phyloP scores from a whole-genome alignment of 2,329 filamentous ascomycete species.

The Aspergillus ruber region DNA sequence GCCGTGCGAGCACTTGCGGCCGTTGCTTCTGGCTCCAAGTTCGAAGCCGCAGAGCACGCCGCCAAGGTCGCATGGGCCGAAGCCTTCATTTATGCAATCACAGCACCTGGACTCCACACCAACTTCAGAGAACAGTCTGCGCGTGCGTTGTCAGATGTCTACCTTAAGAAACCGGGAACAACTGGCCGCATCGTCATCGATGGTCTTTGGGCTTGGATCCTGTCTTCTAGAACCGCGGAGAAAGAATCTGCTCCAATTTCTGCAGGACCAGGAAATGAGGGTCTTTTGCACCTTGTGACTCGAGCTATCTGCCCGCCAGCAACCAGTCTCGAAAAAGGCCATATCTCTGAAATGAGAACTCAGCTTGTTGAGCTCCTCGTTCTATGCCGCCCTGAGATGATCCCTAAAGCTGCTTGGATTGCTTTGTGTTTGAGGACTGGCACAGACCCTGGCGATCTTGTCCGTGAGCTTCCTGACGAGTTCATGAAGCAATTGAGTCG shows the following conservation, averaged over 20 bases:
- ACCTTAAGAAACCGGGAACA: slow-evolving; percentile 51
- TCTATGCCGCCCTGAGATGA: slow-evolving; percentile 68
- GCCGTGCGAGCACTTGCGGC: slow-evolving; percentile 63
- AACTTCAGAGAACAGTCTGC: slow-evolving; percentile 59
- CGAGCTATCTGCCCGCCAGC: slow-evolving; percentile 36
- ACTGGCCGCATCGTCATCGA: slow-evolving; percentile 60
- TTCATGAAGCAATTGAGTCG: slow-evolving; percentile 63
- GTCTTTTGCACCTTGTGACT: slow-evolving; percentile 54
- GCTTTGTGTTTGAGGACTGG: slow-evolving; percentile 72
- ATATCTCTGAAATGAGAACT: slow-evolving; percentile 50
- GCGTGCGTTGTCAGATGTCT: slow-evolving; percentile 57
- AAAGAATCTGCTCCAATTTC: slow-evolving; percentile 68
- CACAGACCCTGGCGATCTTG: slow-evolving; percentile 75
- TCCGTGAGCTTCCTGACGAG: slow-evolving; percentile 54
- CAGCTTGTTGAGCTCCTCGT: slow-evolving; percentile 75
- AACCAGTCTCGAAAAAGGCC: slow-evolving; percentile 17
- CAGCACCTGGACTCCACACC: slow-evolving; percentile 55
- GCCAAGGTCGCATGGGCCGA: slow-evolving; percentile 72
- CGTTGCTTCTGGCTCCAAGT: slow-evolving; percentile 50
- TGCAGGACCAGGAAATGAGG: slow-evolving; percentile 58
- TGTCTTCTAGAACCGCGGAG: slow-evolving; percentile 60
- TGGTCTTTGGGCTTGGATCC: slow-evolving; percentile 76
- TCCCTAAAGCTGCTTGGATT: slow-evolving; percentile 81
- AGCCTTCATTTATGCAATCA: slow-evolving; percentile 72
- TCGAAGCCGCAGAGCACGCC: slow-evolving; percentile 39